phyloP scores from a whole-genome alignment of 371 early-diverging fungal species.

The Rhizopus sp. region DNA sequence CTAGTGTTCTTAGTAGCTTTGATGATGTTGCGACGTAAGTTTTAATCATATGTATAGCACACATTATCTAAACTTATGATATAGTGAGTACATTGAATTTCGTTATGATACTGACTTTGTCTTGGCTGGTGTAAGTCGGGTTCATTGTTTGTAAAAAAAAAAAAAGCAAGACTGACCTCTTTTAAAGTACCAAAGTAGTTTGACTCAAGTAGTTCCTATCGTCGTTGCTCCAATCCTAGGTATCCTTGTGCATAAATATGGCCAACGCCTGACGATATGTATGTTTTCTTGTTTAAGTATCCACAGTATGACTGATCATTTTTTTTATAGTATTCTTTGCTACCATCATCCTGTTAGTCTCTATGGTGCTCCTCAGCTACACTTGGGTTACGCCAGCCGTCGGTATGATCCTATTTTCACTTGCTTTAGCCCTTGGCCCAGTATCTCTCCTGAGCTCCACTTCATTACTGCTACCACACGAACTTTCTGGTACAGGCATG shows the following conservation, averaged over 20 bases:
- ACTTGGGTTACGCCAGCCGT: constrained; percentile 41
- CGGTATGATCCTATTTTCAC: constrained; percentile 51
- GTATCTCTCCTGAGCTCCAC: constrained; percentile 46
- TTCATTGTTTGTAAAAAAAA: not conserved
- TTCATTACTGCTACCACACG: constrained; percentile 42
- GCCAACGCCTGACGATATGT: constrained; percentile 45
- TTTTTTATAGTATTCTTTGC: constrained; percentile 33
- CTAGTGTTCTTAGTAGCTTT: constrained; percentile 51
- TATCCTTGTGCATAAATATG: constrained; percentile 53
- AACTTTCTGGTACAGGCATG: constrained; percentile 51
- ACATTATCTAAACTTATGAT: not conserved
- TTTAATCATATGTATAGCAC: not conserved
- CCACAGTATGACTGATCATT: not conserved
- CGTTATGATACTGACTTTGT: constrained; percentile 43
- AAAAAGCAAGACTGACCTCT: not conserved
- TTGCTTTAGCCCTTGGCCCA: constrained; percentile 48
- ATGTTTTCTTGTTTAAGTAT: constrained; percentile 18
- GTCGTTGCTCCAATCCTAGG: constrained; percentile 56
- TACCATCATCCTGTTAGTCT: constrained; percentile 33
- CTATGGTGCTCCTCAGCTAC: constrained; percentile 39
- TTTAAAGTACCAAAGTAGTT: constrained; percentile 54
- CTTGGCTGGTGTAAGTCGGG: constrained; percentile 45
- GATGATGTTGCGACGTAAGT: constrained; percentile 50
- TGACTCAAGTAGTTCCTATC: constrained; percentile 57
- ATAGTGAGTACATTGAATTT: constrained; percentile 48